A percentile compares a stretch with the other conserved stretches of the same genome.
Evolutionary conservation across 2,329 filamentous ascomycete genomes (phyloP).

Genomic region (Didymella keratinophila): DNA sequence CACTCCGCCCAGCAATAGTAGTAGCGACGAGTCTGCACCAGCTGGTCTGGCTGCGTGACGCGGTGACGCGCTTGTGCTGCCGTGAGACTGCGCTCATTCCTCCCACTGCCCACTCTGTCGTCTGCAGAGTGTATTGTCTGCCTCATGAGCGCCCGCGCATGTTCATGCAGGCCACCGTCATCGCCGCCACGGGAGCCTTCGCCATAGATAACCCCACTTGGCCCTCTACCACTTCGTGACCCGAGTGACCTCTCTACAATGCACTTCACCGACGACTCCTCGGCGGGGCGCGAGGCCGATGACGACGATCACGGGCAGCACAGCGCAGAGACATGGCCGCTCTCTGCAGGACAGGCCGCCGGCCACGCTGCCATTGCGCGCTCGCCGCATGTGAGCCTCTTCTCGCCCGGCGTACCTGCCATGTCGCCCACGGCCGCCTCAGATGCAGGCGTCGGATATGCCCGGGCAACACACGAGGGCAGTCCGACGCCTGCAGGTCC

Average conservation of each 20-base stretch:
- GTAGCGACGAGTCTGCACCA: no score
- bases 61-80: constrained; percentile 17
- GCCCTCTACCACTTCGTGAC: constrained; percentile 9
- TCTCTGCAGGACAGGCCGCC: constrained; percentile 19
- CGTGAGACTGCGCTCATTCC: not conserved
- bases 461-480: constrained; percentile 13
- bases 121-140: not conserved
- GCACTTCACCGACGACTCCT: constrained; percentile 27
- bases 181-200: constrained; percentile 1
- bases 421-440: constrained; percentile 17
- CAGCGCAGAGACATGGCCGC: constrained; percentile 25
- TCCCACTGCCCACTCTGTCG: not conserved
- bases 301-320: constrained; percentile 22
- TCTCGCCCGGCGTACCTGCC: constrained; percentile 19
- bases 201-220: constrained; percentile 15
- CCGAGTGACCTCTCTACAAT: constrained; percentile 20
- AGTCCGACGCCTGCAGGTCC: constrained; percentile 27
- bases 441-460: constrained; percentile 14
- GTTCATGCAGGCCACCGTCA: constrained; percentile 18
- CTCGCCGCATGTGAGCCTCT: constrained; percentile 17
- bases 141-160: not conserved
- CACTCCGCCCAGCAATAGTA: no score
- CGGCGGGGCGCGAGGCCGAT: constrained; percentile 25
- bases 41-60: constrained; percentile 18
- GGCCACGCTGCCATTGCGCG: constrained; percentile 17